A percentile compares a stretch with the other conserved stretches of the same genome.
phyloP scores from a whole-genome alignment of 2,329 filamentous ascomycete genomes.

The Scedosporium minutisporum region DNA sequence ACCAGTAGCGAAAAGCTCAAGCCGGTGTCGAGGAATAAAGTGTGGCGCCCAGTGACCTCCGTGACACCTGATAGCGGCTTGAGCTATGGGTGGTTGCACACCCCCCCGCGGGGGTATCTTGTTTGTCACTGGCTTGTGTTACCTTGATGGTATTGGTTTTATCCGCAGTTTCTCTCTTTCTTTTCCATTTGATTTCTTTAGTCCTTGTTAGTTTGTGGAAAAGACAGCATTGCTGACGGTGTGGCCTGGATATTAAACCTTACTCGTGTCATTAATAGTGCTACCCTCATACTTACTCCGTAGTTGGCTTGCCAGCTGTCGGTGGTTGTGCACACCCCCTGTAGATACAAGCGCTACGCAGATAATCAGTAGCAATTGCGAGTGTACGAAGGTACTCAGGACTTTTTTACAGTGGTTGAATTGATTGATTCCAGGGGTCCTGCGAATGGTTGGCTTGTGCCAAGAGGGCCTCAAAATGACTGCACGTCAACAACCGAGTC shows the following conservation, averaged over 20 bases:
- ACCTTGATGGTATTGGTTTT: not conserved
- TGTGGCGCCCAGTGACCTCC: not conserved
- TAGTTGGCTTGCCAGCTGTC: too few species aligned
- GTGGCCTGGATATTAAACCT: too few species aligned
- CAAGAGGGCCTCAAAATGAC: conserved; percentile 8
- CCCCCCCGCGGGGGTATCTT: not conserved
- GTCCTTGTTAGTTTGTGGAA: too few species aligned
- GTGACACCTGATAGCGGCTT: not conserved
- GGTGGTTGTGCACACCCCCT: too few species aligned
- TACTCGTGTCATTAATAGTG: too few species aligned
- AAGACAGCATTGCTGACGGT: too few species aligned
- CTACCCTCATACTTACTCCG: too few species aligned
- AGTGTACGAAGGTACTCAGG: too few species aligned
- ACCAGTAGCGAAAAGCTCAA: not conserved
- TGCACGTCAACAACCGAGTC: not conserved
- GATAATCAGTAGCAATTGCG: too few species aligned
- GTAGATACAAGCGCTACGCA: too few species aligned
- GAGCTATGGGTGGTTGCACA: not conserved
- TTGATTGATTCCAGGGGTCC: too few species aligned
- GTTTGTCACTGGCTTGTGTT: not conserved
- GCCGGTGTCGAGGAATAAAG: not conserved
- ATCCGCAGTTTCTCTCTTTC: not conserved
- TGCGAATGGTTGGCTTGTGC: not conserved
- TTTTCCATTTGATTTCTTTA: not conserved
- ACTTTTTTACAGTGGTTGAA: too few species aligned